These are phyloP conservation scores for Apiosordaria backusii DNA, from an alignment of 495 filamentous ascomycete species.

Conservation along the genomic window DNA sequence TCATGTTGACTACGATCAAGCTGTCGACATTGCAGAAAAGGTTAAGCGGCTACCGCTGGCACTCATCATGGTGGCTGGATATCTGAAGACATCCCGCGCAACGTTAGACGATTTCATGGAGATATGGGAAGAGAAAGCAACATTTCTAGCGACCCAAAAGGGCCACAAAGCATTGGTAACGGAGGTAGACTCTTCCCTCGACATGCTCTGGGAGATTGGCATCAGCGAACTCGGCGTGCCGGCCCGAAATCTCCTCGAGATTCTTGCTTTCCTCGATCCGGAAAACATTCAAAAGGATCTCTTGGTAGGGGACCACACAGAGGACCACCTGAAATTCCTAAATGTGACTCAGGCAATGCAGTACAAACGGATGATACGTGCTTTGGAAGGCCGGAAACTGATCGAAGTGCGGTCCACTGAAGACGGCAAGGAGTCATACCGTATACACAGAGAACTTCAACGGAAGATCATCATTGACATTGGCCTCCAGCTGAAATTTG, in stretches of 20 bases:
- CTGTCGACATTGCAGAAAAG: slow-evolving; percentile 12
- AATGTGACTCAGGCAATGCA: slow-evolving; percentile 9
- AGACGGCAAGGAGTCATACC: neutral
- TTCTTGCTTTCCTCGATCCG: slow-evolving; percentile 24
- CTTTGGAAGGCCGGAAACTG: slow-evolving; percentile 14
- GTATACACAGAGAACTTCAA: slow-evolving; percentile 9
- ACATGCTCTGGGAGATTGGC: slow-evolving; percentile 21
- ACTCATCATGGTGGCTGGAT: slow-evolving; percentile 21
- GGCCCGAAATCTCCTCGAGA: slow-evolving; percentile 20
- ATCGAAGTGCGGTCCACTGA: slow-evolving; percentile 11
- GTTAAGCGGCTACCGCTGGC: slow-evolving; percentile 21
- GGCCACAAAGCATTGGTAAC: neutral
- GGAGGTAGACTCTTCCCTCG: slow-evolving; percentile 13
- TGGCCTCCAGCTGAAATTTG: slow-evolving; percentile 4
- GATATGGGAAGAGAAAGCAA: slow-evolving; percentile 22
- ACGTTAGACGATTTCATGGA: slow-evolving; percentile 23
- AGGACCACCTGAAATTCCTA: slow-evolving; percentile 24
- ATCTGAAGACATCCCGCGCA: slow-evolving; percentile 17
- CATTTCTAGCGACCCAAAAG: slow-evolving; percentile 5
- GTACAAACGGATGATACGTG: slow-evolving; percentile 19
- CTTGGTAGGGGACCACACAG: slow-evolving; percentile 22
- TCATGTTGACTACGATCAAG: slow-evolving; percentile 11
- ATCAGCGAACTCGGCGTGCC: slow-evolving; percentile 20
- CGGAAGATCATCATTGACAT: slow-evolving; percentile 7
- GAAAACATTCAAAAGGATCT: slow-evolving; percentile 23